phyloP scores from a whole-genome alignment of 495 filamentous ascomycete genomes.

The Penicillium canescens region DNA sequence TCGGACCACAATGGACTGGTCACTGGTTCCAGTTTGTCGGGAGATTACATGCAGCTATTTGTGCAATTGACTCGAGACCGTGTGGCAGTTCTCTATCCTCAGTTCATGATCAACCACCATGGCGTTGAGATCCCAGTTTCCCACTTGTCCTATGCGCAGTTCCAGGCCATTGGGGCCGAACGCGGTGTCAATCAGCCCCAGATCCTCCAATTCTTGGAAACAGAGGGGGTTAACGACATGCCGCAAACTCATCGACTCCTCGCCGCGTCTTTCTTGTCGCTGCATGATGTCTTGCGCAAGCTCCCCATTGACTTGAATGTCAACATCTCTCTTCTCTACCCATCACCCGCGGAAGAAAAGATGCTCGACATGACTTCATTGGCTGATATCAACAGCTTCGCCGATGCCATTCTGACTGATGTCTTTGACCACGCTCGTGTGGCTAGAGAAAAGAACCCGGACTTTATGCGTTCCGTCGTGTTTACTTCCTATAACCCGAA shows the following conservation, averaged over 20 bases:
- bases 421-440: conserved; percentile 90
- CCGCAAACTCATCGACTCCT: conserved; percentile 66
- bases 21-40: conserved; percentile 91
- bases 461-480: conserved; percentile 78
- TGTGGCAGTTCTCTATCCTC: conserved; percentile 81
- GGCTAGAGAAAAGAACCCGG: conserved; percentile 65
- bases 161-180: conserved; percentile 62
- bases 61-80: conserved; percentile 88
- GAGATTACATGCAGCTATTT: conserved; percentile 88
- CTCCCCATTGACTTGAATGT: conserved; percentile 78
- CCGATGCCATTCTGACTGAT: conserved; percentile 76
- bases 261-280: conserved; percentile 69
- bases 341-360: conserved; percentile 69
- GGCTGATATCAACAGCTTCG: conserved; percentile 82
- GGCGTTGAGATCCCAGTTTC: conserved; percentile 81
- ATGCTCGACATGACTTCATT: conserved; percentile 65
- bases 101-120: conserved; percentile 74
- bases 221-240: conserved; percentile 54
- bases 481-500: conserved; percentile 89
- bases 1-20: conserved; percentile 80
- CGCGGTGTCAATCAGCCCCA: conserved; percentile 37
- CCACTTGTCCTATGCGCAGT: conserved; percentile 72
- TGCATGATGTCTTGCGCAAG: conserved; percentile 70
- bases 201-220: conserved; percentile 47
- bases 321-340: conserved; percentile 85